These are phyloP conservation scores for Pisolithus sp. DNA, from an alignment of 768 basidiomycete genomes.

Conservation along the genomic window DNA sequence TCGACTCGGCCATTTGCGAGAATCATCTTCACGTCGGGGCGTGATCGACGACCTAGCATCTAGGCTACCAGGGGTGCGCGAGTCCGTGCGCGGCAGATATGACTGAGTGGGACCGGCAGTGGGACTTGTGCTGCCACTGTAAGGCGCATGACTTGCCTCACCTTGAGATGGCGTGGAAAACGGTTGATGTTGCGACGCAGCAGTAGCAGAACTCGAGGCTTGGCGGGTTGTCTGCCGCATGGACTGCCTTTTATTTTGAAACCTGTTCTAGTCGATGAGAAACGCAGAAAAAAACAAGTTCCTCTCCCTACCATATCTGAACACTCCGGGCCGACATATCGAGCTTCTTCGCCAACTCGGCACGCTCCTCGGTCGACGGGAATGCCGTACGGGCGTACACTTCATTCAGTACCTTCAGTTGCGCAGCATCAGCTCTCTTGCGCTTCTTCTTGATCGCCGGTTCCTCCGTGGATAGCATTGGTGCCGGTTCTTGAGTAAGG, in stretches of 20 bases:
- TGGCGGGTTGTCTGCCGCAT: conserved; percentile 75
- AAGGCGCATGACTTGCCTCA: conserved; percentile 30
- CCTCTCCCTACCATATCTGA: conserved; percentile 66
- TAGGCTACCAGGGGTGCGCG: conserved; percentile 28
- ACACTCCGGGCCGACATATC: conserved; percentile 84
- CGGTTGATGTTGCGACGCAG: conserved; percentile 39
- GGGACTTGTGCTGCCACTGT: conserved; percentile 29
- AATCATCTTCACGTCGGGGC: conserved; percentile 43
- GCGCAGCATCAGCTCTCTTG: conserved; percentile 75
- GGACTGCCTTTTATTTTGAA: conserved; percentile 82
- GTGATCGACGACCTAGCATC: conserved; percentile 19
- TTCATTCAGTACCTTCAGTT: conserved; percentile 76
- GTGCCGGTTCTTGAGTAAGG: conserved; percentile 29
- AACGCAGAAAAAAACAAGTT: conserved; percentile 10
- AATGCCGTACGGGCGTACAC: conserved; percentile 78
- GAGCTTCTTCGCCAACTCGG: conserved; percentile 63
- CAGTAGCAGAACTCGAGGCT: conserved; percentile 38
- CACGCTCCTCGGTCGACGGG: conserved; percentile 83
- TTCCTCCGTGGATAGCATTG: conserved; percentile 43
- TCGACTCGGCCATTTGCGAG: conserved; percentile 45
- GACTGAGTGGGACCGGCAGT: conserved; percentile 25
- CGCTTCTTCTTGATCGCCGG: conserved; percentile 83
- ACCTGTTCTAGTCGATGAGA: conserved; percentile 44
- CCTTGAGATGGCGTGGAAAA: conserved; percentile 38
- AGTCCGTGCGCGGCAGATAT: conserved; percentile 39